phyloP scores from a whole-genome alignment of 1,284 basidiomycete genomes.

The Agaricales sp. region DNA sequence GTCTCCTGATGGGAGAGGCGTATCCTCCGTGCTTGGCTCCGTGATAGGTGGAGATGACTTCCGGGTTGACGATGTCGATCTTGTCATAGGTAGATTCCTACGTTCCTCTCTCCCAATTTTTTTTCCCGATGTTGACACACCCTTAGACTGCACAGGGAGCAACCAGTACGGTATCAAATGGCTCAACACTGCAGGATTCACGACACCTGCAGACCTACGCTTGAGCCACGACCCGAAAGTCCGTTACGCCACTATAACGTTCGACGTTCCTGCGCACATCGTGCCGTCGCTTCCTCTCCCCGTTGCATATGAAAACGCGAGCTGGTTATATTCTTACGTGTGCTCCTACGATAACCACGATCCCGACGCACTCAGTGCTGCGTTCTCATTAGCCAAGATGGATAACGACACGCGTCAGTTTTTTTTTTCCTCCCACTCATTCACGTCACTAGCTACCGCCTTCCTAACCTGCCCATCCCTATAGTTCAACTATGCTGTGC shows the following conservation, averaged over 20 bases:
- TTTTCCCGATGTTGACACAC: not conserved
- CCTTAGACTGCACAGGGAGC: not conserved
- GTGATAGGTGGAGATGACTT: not conserved
- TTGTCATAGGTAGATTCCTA: conserved; percentile 1
- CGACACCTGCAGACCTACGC: not conserved
- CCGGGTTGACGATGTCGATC: conserved; percentile 1
- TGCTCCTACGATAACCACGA: no score
- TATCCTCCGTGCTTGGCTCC: not conserved
- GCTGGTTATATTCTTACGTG: not conserved
- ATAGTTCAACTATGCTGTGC: not conserved
- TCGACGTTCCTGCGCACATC: not conserved
- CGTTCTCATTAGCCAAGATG: not conserved
- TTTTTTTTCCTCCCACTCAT: no score
- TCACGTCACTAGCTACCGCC: not conserved
- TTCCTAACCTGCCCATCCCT: not conserved
- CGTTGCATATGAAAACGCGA: not conserved
- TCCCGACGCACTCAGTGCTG: not conserved
- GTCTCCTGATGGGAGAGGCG: not conserved
- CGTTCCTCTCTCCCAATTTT: not conserved
- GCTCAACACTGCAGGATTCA: not conserved
- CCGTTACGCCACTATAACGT: not conserved
- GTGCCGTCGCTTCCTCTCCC: not conserved
- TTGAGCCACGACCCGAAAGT: not conserved
- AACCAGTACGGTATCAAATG: not conserved
- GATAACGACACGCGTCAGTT: not conserved